Percentiles rank a stretch among this genome's conserved stretches.
phyloP scores from a whole-genome alignment of 2,329 filamentous ascomycete species.

The Helotiales sp. region DNA sequence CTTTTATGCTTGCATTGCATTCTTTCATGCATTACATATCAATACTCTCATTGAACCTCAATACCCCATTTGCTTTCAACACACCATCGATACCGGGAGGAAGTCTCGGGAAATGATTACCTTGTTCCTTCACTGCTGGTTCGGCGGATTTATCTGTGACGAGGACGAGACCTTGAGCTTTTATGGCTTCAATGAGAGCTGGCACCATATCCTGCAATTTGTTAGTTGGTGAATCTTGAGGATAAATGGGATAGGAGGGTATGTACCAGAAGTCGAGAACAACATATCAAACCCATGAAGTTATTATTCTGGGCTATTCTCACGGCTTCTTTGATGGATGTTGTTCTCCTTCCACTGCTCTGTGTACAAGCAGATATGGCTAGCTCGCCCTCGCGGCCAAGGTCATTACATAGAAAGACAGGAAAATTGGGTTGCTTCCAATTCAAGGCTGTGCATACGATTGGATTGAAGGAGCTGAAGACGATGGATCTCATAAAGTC shows the following conservation, averaged over 20 bases:
- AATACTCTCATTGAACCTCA: constrained; percentile 92
- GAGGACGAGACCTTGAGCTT: constrained; percentile 87
- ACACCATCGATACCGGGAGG: constrained; percentile 86
- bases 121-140: constrained; percentile 30
- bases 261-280: constrained; percentile 80
- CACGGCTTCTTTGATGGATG: constrained; percentile 93
- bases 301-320: constrained; percentile 94
- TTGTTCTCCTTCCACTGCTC: constrained; percentile 68
- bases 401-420: constrained; percentile 90
- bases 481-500: constrained; percentile 83
- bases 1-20: neutral
- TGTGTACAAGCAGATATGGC: constrained; percentile 23
- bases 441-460: constrained; percentile 89
- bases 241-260: constrained; percentile 26
- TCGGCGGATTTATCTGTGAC: constrained; percentile 79
- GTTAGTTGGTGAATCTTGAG: constrained; percentile 20
- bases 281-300: constrained; percentile 95
- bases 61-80: constrained; percentile 79
- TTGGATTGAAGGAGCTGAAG: constrained; percentile 90
- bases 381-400: constrained; percentile 61
- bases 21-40: constrained; percentile 51
- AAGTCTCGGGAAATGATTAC: constrained; percentile 57
- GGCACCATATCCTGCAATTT: constrained; percentile 81
- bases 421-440: constrained; percentile 99
- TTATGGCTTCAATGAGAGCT: constrained; percentile 88